Evolutionary conservation across 495 filamentous ascomycete genomes (phyloP), one percentile per base, ranked within the genome.

Genomic region (Tuber magnatum): DNA sequence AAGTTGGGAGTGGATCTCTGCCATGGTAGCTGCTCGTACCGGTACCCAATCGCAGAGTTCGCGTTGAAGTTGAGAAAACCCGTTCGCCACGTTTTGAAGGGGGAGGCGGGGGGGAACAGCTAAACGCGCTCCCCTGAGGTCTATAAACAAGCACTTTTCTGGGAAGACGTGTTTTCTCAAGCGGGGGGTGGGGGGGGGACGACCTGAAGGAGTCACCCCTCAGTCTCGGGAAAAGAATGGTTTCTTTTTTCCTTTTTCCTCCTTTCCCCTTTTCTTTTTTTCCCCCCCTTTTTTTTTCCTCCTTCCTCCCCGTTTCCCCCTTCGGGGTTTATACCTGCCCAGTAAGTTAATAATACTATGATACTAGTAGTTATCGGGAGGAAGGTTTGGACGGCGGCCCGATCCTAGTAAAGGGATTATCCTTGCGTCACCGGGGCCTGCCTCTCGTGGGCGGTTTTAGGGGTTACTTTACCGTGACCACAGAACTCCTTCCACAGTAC

Each of bases 1-100:
- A 71, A 93, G 85, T 85, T 99, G 95, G 74, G 92, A 95, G 87
- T 97, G 91, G 68, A 87, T 85, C 84, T 88, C 88, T 74, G 83
- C 85, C 76, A 65, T 65, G 5, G 56, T 65, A 65, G 14, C 56
- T 65, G 4, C 32, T 65, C 3, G 32, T 65, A 46, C 8, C 0
- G 56, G 32, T 65, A 65, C 28, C 56, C 56, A 65, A 65, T 65
- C 35, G 56, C 56, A 65, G 32, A 65, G 28, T 20, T 65, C 35
- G 56, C 16, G 28, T 65, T 20, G 56, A 65, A 65, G 56, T 65
- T 35, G 9, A 65, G 32, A 65, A 65, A 35, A 14, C 4, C 56
- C 12, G 14, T 61, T 35, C 32, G 14, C 28, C 56, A 65, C 56
- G 56, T 65, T 65, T 35, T 32, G 18, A 32, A 14, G 32, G 32